Conservation (phyloP, 2,329 filamentous ascomycete species). For the Xylaria sp. region DNA sequence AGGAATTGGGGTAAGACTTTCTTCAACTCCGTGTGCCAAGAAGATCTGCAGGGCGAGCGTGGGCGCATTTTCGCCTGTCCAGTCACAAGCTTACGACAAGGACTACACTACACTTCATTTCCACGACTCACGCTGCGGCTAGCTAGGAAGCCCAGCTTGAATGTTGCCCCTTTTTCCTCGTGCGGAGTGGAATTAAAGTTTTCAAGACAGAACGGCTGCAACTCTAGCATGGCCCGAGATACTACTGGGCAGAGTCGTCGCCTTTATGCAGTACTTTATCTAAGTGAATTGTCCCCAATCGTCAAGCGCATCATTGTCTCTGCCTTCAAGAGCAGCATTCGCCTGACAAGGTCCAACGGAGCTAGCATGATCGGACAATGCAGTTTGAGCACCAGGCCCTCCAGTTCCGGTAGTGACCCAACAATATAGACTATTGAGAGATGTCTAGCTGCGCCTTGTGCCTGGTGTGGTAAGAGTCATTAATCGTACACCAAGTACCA, state of each 20-base stretch:
- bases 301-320: conserved; percentile 9
- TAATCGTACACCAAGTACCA: conserved; percentile 22
- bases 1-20: conserved; percentile 27
- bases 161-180: not conserved
- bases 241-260: not conserved
- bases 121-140: not conserved
- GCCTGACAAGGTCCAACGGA: conserved; percentile 9
- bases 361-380: not conserved
- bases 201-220: not conserved
- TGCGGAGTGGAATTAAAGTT: not conserved
- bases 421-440: conserved; percentile 1
- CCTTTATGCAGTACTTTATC: not conserved
- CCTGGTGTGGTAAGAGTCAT: not conserved
- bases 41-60: conserved; percentile 29
- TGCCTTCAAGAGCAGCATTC: not conserved
- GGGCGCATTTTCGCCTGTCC: not conserved
- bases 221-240: not conserved
- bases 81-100: conserved; percentile 22
- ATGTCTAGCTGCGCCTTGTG: conserved; percentile 4
- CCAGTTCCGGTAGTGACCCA: conserved; percentile 4
- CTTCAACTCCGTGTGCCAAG: conserved; percentile 31
- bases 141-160: not conserved
- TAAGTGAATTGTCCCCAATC: conserved; percentile 6
- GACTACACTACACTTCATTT: conserved; percentile 1
- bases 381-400: not conserved